Evolutionary conservation across 2,329 filamentous ascomycete species (phyloP).

Genomic region (Incumbomyces delicatus): DNA sequence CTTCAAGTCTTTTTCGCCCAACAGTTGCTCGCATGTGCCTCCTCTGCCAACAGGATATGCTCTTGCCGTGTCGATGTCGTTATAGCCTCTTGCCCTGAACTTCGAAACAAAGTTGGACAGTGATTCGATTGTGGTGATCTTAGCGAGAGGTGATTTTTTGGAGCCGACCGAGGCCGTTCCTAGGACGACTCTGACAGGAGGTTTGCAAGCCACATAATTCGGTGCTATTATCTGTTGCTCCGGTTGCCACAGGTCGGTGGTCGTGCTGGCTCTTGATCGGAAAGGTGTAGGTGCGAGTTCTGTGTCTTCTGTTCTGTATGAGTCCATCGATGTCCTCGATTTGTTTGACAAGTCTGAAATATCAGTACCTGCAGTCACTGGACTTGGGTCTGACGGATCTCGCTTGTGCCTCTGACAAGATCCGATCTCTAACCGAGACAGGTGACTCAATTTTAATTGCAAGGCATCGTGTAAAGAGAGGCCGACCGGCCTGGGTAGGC

Average conservation of each 20-base stretch:
- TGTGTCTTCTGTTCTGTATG: conserved; percentile 20
- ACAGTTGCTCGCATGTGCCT: conserved; percentile 22
- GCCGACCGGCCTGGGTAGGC: conserved; percentile 3
- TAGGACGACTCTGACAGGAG: conserved; percentile 20
- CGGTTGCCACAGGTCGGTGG: conserved; percentile 11
- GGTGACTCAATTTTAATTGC: conserved; percentile 4
- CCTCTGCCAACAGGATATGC: conserved; percentile 22
- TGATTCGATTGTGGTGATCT: conserved; percentile 22
- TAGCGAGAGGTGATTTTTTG: conserved; percentile 19
- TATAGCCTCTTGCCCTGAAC: conserved; percentile 21
- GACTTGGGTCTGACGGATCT: conserved; percentile 5
- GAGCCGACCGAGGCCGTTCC: conserved; percentile 23
- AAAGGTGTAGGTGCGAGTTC: conserved; percentile 16
- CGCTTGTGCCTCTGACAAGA: not conserved
- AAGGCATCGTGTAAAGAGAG: conserved; percentile 1
- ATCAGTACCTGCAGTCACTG: conserved; percentile 10
- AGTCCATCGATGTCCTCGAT: conserved; percentile 11
- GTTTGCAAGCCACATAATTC: conserved; percentile 16
- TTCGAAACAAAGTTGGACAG: conserved; percentile 18
- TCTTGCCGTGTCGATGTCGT: conserved; percentile 23
- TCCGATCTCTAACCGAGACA: conserved; percentile 1
- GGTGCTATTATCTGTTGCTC: conserved; percentile 7
- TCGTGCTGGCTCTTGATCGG: conserved; percentile 20
- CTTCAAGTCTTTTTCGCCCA: conserved; percentile 20
- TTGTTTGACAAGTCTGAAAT: conserved; percentile 17